Evolutionary conservation across 2,329 filamentous ascomycete genomes (phyloP), one percentile per base, ranked within the genome.

Genomic region (Aureobasidium vineae): DNA sequence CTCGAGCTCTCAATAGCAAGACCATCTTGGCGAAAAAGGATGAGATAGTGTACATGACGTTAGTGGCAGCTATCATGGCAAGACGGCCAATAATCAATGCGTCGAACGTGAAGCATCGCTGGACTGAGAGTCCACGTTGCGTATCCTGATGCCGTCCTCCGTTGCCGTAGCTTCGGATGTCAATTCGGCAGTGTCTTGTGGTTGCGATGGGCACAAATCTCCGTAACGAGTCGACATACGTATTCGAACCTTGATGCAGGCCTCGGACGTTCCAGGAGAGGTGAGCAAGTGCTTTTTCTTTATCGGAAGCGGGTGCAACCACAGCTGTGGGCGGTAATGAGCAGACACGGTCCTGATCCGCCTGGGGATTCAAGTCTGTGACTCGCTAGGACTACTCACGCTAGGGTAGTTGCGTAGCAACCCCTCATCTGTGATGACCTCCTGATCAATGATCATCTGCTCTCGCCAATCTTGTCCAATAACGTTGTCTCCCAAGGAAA

Each of bases 231-330:
- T 59, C 23, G 23, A 28, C 15, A 11, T 33, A 43, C 38, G 38
- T n/a, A 31, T 2, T 43, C 38, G 19, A 59, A 59, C 23, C 43
- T 23, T 33, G 38, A n/a, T 31, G 23, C 6, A 41, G 23, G 54
- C 45, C 54, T 59, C 38, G 54, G 54, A 21, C 53, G 23, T 43
- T 31, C 53, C 16, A 43, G 23, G 54, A 43, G 36, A 31, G 16
- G 16, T 2, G 38, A 43, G 54, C 21, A 59, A 21, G 38, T 59
- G 53, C 53, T 57, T 57, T 28, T 57, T 57, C 53, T 45, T 45
- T 8, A 21, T 31, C 54, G 38, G 38, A 59, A 45, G 54, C 38
- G 54, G 54, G 15, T 59, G 38, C 3, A 45, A 2, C 16, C 3
- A 23, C 15, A 43, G 26, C 26, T 43, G n/a, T 13, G 23, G 38